phyloP scores from a whole-genome alignment of 345 rosid species.

The Ricinus communis region DNA sequence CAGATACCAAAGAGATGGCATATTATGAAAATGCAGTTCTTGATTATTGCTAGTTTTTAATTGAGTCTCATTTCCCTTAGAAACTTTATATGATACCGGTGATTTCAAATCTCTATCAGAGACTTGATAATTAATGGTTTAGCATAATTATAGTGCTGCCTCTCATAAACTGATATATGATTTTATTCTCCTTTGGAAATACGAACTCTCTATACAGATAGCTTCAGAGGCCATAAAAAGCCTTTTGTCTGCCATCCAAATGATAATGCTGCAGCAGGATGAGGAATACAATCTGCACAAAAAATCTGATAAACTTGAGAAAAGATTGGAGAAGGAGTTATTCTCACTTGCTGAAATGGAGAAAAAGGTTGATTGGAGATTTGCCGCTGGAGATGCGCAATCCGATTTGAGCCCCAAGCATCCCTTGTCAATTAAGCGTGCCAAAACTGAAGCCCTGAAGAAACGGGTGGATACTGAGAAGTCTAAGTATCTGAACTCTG shows the following conservation, averaged over 20 bases:
- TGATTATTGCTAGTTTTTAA: too few relatives aligned
- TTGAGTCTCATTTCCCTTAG: too few relatives aligned
- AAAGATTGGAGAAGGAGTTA: conserved; percentile 64
- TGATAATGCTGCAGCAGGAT: conserved; percentile 56
- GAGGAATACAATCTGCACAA: conserved; percentile 58
- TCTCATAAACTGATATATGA: too few relatives aligned
- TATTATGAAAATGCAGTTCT: too few relatives aligned
- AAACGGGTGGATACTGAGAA: conserved; percentile 57
- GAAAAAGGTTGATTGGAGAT: conserved; percentile 45
- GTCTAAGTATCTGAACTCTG: conserved; percentile 45
- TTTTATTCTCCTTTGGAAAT: background rate
- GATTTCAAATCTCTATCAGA: too few relatives aligned
- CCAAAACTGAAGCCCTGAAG: conserved; percentile 57
- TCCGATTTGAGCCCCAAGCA: conserved; percentile 58
- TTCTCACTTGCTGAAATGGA: conserved; percentile 57
- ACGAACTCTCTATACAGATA: conserved; percentile 40
- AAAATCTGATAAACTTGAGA: conserved; percentile 57
- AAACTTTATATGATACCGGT: too few relatives aligned
- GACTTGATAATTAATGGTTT: too few relatives aligned
- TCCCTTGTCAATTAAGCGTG: conserved; percentile 60
- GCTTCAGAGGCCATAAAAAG: conserved; percentile 68
- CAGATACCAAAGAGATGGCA: too few relatives aligned
- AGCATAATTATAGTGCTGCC: too few relatives aligned
- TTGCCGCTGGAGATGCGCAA: conserved; percentile 32
- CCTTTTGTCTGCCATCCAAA: conserved; percentile 55